These are phyloP conservation scores for Lactarius indigo DNA, from an alignment of 768 basidiomycete species.

Conservation along the genomic window DNA sequence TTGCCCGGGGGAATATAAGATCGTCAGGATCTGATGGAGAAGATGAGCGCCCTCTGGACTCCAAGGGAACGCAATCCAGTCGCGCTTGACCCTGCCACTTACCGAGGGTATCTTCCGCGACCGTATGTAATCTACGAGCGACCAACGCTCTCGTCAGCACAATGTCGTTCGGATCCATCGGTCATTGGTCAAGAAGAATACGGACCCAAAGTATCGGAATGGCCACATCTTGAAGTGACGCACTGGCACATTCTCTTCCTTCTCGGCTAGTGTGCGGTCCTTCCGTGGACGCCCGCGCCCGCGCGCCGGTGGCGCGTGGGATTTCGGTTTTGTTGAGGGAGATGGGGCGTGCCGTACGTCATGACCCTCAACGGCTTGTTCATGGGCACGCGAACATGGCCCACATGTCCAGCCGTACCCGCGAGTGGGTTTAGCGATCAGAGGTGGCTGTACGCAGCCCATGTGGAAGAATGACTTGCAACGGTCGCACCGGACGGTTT, in stretches of 20 bases:
- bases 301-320: slow-evolving; percentile 67
- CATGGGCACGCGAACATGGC: slow-evolving; percentile 84
- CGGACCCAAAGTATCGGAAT: slow-evolving; percentile 96
- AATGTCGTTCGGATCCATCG: neutral
- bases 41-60: neutral
- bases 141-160: slow-evolving; percentile 22
- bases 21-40: slow-evolving; percentile 80
- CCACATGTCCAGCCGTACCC: slow-evolving; percentile 99
- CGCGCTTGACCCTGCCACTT: slow-evolving; percentile 27
- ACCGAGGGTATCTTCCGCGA: slow-evolving; percentile 91
- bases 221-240: slow-evolving; percentile 91
- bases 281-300: slow-evolving; percentile 77
- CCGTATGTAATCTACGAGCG: slow-evolving; percentile 69
- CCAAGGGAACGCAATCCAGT: neutral
- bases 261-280: slow-evolving; percentile 66
- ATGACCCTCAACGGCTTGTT: slow-evolving; percentile 78
- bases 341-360: slow-evolving; percentile 58
- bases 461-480: slow-evolving; percentile 97
- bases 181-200: neutral
- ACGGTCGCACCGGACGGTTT: slow-evolving; percentile 84
- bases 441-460: slow-evolving; percentile 87
- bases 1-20: slow-evolving; percentile 91
- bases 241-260: slow-evolving; percentile 71
- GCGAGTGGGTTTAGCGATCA: slow-evolving; percentile 86
- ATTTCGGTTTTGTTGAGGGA: slow-evolving; percentile 49